Percentiles rank a stretch among this genome's conserved stretches.
Conservation (phyloP, 257 asterid genomes). For the Solanum medicagineum region DNA sequence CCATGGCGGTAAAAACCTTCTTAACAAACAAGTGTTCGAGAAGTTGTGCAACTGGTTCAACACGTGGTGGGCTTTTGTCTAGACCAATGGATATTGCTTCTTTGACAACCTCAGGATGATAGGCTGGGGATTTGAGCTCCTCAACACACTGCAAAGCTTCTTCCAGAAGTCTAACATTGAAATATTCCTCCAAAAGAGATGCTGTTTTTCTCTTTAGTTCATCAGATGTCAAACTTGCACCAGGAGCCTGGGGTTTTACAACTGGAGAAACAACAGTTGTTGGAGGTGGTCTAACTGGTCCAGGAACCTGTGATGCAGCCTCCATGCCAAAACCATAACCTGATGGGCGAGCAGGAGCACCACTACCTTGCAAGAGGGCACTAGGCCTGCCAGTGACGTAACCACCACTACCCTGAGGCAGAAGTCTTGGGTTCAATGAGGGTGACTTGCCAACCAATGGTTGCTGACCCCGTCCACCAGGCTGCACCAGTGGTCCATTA, state of each 20-base stretch:
- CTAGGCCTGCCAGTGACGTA: conserved; percentile 45
- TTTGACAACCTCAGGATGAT: conserved; percentile 66
- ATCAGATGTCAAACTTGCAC: conserved; percentile 16
- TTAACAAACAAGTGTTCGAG: conserved; percentile 41
- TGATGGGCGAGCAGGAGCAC: conserved; percentile 22
- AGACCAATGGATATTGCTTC: conserved; percentile 59
- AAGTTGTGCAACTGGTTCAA: conserved; percentile 46
- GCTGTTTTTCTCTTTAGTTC: conserved; percentile 54
- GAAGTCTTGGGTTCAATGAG: conserved; percentile 33
- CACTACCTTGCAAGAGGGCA: conserved; percentile 68
- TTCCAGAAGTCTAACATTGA: conserved; percentile 43
- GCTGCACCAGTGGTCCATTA: conserved; percentile 30
- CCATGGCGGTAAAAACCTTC: conserved; percentile 33
- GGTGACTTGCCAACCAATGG: conserved; percentile 47
- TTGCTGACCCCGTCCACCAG: conserved; percentile 42
- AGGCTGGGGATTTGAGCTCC: conserved; percentile 71
- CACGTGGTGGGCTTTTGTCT: conserved; percentile 72
- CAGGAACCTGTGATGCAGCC: conserved; percentile 25
- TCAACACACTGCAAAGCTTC: conserved; percentile 79
- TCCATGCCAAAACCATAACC: conserved; percentile 21
- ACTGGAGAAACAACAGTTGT: conserved; percentile 13
- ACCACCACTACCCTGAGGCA: conserved; percentile 66
- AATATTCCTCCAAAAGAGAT: conserved; percentile 72
- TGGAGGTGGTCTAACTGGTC: conserved; percentile 20
- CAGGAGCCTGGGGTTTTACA: conserved; percentile 30